These are phyloP conservation scores for Fusarium praegraminearum DNA, from an alignment of 2,329 filamentous ascomycete species.

Conservation along the genomic window DNA sequence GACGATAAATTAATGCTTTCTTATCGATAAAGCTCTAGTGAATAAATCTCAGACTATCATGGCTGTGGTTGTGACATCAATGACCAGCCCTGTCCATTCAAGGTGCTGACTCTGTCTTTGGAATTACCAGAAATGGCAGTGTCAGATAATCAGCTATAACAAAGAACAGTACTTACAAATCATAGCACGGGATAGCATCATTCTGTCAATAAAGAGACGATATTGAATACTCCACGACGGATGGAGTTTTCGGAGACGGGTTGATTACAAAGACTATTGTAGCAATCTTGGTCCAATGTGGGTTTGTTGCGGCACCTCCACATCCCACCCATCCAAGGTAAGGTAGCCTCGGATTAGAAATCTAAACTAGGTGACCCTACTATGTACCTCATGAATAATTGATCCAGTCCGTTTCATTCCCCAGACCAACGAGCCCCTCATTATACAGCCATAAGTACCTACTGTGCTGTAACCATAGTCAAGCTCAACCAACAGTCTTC, in stretches of 20 bases:
- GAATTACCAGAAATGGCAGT: not conserved
- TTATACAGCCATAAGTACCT: not conserved
- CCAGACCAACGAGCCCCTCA: constrained; percentile 17
- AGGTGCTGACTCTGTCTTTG: not conserved
- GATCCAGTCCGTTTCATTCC: constrained; percentile 8
- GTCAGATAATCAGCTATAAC: not conserved
- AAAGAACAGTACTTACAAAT: not conserved
- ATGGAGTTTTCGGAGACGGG: constrained; percentile 18
- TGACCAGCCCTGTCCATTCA: not conserved
- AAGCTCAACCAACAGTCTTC: constrained; percentile 1
- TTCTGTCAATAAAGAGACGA: not conserved
- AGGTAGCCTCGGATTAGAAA: constrained; percentile 24
- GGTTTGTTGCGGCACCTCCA: constrained; percentile 2
- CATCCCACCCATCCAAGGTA: not conserved
- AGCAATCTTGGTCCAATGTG: constrained; percentile 18
- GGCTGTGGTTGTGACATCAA: constrained; percentile 17
- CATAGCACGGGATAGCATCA: not conserved
- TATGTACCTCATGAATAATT: constrained; percentile 30
- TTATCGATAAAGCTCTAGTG: constrained; percentile 1
- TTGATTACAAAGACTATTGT: constrained; percentile 27
- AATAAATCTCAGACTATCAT: not conserved
- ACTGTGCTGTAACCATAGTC: constrained; percentile 1
- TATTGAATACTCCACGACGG: not conserved
- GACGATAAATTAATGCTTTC: not conserved
- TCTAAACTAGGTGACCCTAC: not conserved